These are phyloP conservation scores for Rhypophila decipiens DNA, from an alignment of 495 filamentous ascomycete genomes.

Conservation along the genomic window DNA sequence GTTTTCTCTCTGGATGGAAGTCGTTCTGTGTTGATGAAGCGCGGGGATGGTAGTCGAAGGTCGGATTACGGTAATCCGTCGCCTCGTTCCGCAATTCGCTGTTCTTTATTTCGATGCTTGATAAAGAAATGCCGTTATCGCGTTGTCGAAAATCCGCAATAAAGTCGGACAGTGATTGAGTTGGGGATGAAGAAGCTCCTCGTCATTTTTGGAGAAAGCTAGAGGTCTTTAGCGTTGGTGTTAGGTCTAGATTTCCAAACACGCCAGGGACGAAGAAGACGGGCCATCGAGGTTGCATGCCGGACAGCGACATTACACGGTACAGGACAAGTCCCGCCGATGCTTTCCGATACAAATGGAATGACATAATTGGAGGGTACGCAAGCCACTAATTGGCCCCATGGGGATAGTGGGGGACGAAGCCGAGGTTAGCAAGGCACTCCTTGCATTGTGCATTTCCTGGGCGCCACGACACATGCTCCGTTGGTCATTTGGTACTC, in stretches of 20 bases:
- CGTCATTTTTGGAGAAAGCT: too few species aligned
- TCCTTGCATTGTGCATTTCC: not conserved
- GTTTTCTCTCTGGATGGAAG: too few species aligned
- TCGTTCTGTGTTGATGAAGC: not conserved
- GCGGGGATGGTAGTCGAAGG: not conserved
- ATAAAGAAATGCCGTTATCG: too few species aligned
- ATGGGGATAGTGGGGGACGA: conserved; percentile 9
- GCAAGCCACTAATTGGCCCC: not conserved
- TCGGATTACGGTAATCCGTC: not conserved
- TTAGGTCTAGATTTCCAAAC: too few species aligned
- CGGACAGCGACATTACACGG: too few species aligned
- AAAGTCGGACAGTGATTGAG: not conserved
- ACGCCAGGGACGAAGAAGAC: not conserved
- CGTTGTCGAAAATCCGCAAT: too few species aligned
- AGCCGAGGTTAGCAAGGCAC: conserved; percentile 8
- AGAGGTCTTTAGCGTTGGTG: too few species aligned
- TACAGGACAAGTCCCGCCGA: too few species aligned
- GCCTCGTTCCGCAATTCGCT: too few species aligned
- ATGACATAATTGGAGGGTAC: too few species aligned
- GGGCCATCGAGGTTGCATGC: not conserved
- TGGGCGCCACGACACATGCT: not conserved
- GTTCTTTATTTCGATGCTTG: too few species aligned
- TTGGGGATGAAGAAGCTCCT: not conserved
- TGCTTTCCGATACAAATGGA: conserved; percentile 1
- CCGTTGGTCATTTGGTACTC: too few species aligned